Evolutionary conservation across 352 stramenopile species (phyloP).

Genomic region (Globisporangium abappressorium): DNA sequence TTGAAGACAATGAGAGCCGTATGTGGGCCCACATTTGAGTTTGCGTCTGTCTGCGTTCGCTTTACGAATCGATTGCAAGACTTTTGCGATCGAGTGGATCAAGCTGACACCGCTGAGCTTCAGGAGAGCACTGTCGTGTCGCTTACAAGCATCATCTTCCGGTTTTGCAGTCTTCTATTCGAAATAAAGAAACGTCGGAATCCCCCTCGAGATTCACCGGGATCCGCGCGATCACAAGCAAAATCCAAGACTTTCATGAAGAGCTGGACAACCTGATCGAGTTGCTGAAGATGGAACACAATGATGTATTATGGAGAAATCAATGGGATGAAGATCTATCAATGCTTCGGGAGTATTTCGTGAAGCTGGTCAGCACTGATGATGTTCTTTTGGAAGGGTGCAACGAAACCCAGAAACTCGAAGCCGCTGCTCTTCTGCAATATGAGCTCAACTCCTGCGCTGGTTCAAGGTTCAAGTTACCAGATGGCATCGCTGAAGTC

Average conservation of each 20-base stretch:
- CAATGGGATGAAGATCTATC: not conserved
- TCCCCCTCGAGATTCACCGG: not conserved
- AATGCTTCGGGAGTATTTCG: not conserved
- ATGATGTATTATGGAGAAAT: not conserved
- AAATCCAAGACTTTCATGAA: not conserved
- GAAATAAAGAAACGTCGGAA: not conserved
- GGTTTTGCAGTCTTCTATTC: not conserved
- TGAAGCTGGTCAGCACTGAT: no score
- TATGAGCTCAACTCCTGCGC: no score
- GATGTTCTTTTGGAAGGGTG: no score
- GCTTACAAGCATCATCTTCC: slow-evolving; percentile 4
- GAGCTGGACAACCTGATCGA: not conserved
- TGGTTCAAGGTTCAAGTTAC: no score
- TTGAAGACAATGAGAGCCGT: not conserved
- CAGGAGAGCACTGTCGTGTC: not conserved
- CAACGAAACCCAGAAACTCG: not conserved
- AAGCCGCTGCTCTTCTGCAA: no score
- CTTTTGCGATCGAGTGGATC: not conserved
- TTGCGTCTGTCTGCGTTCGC: not conserved
- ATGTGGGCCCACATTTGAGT: not conserved
- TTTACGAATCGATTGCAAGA: not conserved
- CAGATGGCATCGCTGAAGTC: not conserved
- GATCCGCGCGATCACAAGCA: not conserved
- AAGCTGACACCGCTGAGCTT: not conserved
- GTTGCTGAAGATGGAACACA: not conserved